Conservation (phyloP, 495 filamentous ascomycete genomes). For the Aspergillus sclerotioniger region DNA sequence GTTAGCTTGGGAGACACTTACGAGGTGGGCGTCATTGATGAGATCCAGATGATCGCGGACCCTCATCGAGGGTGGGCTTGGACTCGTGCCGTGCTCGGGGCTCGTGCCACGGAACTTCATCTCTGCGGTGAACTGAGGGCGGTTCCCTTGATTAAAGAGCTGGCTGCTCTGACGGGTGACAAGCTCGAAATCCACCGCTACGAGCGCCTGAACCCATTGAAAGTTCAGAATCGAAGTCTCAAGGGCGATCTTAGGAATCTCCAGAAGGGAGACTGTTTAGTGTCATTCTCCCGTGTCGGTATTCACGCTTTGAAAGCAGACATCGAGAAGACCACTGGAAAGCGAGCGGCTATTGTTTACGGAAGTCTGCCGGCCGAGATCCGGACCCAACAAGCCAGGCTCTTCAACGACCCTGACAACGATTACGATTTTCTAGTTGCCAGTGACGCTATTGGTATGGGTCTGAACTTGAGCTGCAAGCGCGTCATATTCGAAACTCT, state of each 20-base stretch:
- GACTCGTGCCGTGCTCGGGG: conserved; percentile 87
- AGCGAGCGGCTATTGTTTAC: conserved; percentile 87
- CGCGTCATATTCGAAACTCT: conserved; percentile 83
- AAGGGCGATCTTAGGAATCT: conserved; percentile 61
- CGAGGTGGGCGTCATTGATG: conserved; percentile 94
- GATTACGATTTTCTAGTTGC: conserved; percentile 94
- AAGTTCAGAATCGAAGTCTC: conserved; percentile 61
- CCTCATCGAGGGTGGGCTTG: conserved; percentile 87
- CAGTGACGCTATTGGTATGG: conserved; percentile 98
- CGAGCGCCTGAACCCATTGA: conserved; percentile 73
- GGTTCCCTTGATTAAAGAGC: conserved; percentile 72
- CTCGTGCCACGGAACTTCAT: conserved; percentile 85
- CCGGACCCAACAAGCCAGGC: conserved; percentile 78
- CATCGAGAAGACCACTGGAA: conserved; percentile 74
- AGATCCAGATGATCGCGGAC: conserved; percentile 96
- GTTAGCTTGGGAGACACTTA: conserved; percentile 64
- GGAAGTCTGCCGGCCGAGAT: conserved; percentile 90
- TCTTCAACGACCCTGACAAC: conserved; percentile 93
- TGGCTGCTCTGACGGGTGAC: conserved; percentile 82
- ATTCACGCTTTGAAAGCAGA: conserved; percentile 77
- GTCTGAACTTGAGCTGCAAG: conserved; percentile 89
- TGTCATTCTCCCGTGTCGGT: conserved; percentile 75
- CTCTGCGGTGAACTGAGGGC: conserved; percentile 87
- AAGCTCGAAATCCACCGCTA: conserved; percentile 78
- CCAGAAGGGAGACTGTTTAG: conserved; percentile 85